Percentiles rank a stretch among this genome's conserved stretches.
phyloP scores from a whole-genome alignment of 768 basidiomycete genomes.

The Clavulina sp. region DNA sequence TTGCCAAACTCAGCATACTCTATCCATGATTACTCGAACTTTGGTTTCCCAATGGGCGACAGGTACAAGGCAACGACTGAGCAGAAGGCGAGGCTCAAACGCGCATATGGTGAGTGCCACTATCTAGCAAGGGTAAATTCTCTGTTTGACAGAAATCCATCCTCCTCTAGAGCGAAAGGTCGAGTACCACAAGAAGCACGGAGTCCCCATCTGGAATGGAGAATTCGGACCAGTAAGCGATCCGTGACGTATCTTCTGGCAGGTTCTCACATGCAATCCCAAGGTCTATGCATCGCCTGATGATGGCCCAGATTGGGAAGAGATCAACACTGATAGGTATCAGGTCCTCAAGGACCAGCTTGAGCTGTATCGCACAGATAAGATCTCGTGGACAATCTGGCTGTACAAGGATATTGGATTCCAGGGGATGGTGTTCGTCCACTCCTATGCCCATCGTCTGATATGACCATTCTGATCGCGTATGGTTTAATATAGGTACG shows the following conservation, averaged over 20 bases:
- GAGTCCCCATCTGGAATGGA: conserved; percentile 15
- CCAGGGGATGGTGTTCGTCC: conserved; percentile 11
- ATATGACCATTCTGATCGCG: conserved; percentile 39
- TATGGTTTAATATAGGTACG: conserved; percentile 46
- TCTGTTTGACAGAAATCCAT: conserved; percentile 13
- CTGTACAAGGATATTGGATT: conserved; percentile 68
- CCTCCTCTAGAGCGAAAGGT: conserved; percentile 20
- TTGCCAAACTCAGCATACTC: conserved; percentile 22
- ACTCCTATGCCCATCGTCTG: background rate
- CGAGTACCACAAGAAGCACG: conserved; percentile 17
- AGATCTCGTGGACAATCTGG: conserved; percentile 58
- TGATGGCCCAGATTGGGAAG: conserved; percentile 37
- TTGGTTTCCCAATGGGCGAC: conserved; percentile 18
- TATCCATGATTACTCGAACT: conserved; percentile 22
- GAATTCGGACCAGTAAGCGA: conserved; percentile 19
- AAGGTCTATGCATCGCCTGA: conserved; percentile 48
- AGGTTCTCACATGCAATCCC: conserved; percentile 76
- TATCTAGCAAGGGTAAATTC: no score
- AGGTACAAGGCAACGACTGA: conserved; percentile 13
- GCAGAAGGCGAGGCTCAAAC: conserved; percentile 10
- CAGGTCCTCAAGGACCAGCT: conserved; percentile 57
- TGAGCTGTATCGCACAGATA: conserved; percentile 44
- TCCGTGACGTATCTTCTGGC: background rate
- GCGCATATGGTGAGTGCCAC: no score
- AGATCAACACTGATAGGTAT: conserved; percentile 47